Evolutionary conservation across 805 yeast genomes (phyloP), one percentile per base, ranked within the genome.

Genomic region (Saturnispora saitoi): DNA sequence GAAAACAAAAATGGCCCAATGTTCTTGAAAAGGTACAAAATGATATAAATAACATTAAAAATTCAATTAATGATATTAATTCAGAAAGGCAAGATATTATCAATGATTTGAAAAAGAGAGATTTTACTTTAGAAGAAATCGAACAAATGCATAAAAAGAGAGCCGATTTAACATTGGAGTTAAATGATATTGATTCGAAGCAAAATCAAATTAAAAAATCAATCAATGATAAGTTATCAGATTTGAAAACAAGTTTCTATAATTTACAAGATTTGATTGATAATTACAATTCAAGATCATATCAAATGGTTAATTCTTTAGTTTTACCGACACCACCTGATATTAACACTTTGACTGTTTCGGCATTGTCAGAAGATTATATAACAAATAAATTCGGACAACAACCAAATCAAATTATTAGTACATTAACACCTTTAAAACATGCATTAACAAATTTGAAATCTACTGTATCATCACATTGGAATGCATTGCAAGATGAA

Each of bases 71-170:
- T 11, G 62, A 65, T 2, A 57, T 76, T 10, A 73, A 72, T 38
- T 58, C 57, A 9, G 68, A 62, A 38, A 64, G 58, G 34, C 50
- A 63, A 34, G 71, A 68, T 30, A 76, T 76, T 17, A 73, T 76
- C 34, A 53, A 57, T 9, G 68, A 72, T 42, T 70, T 88, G 17
- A 62, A 69, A 3, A 65, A 62, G 2, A 80, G 75, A 51, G 87
- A 88, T 2, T 69, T 81, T 45, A 76, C 85, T 3, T 72, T 84
- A 4, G 71, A 70, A 14, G 81, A 78, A 39, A 77, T 87, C 46
- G 88, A 87, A 55, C 65, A 71, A 47, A 71, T 83, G 65, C 80
- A 77, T 56, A 65, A 67, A 30, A 86, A 82, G 57, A 70, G 86
- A 48, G 86, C 81, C 44, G 72, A 72, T 42, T 61, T 83, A 4